phyloP scores from a whole-genome alignment of 2,329 filamentous ascomycete species.

The Zasmidium citrigriseum region DNA sequence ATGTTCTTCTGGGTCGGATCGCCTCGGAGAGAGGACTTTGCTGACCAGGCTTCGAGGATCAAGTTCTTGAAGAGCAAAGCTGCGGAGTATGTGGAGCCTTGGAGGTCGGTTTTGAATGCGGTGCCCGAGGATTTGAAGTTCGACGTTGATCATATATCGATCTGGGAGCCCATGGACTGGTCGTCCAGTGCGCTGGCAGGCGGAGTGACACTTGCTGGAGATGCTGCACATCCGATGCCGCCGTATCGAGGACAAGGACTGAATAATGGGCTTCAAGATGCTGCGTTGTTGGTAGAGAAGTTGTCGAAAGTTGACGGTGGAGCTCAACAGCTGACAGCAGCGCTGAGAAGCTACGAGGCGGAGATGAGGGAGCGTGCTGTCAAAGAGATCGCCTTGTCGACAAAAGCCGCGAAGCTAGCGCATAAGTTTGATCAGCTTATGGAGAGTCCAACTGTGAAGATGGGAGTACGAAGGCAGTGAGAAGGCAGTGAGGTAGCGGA shows the following conservation, averaged over 20 bases:
- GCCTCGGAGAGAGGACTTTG: constrained; percentile 7
- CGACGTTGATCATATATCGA: constrained; percentile 9
- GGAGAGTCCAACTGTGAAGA: constrained; percentile 11
- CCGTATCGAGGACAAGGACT: constrained; percentile 11
- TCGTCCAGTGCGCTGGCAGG: constrained; percentile 7
- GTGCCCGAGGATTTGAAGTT: constrained; percentile 14
- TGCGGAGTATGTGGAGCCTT: constrained; percentile 14
- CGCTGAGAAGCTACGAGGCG: constrained; percentile 13
- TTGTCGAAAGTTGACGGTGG: constrained; percentile 1
- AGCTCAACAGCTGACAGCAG: background rate
- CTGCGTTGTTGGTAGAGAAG: constrained; percentile 1
- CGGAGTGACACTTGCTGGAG: constrained; percentile 19
- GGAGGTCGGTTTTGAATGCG: constrained; percentile 7
- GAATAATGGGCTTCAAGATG: constrained; percentile 16
- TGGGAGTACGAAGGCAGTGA: constrained; percentile 12
- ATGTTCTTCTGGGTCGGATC: constrained; percentile 14
- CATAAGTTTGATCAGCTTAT: constrained; percentile 18
- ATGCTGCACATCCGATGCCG: constrained; percentile 11
- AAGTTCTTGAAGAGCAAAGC: constrained; percentile 15
- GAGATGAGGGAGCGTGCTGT: constrained; percentile 13
- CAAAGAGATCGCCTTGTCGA: constrained; percentile 13
- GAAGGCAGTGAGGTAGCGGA: too few species aligned
- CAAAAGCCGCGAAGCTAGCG: constrained; percentile 6
- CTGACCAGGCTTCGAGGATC: constrained; percentile 11
- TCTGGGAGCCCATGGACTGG: constrained; percentile 17